These are phyloP conservation scores for Trichoderma koningiopsis DNA, from an alignment of 2,329 filamentous ascomycete genomes.

Conservation along the genomic window DNA sequence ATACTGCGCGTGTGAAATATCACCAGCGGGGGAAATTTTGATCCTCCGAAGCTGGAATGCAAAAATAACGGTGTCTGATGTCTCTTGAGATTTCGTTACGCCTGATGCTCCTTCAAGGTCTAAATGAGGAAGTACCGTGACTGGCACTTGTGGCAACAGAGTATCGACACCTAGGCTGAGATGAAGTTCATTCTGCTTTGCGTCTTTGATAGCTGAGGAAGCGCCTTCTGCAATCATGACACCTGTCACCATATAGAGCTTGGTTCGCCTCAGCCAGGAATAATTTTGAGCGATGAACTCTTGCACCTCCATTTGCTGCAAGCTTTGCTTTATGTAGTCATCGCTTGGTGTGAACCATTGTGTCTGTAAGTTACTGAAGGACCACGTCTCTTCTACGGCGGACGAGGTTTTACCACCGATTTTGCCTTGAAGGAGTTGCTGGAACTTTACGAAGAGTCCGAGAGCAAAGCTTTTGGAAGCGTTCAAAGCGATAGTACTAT, in stretches of 20 bases:
- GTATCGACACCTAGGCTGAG: neutral
- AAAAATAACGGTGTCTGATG: neutral
- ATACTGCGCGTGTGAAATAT: neutral
- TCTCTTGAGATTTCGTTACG: neutral
- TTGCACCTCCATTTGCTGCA: neutral
- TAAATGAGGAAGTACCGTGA: neutral
- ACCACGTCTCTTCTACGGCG: neutral
- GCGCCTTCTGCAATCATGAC: neutral
- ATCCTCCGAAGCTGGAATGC: slow-evolving; percentile 2
- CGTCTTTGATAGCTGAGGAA: neutral
- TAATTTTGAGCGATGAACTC: neutral
- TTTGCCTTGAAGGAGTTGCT: neutral
- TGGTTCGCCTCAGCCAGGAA: neutral
- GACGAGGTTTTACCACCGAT: neutral
- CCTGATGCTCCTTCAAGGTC: neutral
- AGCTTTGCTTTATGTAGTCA: neutral
- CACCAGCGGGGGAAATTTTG: neutral
- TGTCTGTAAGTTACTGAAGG: neutral
- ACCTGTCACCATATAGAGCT: neutral
- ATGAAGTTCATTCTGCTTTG: neutral
- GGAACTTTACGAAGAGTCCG: neutral
- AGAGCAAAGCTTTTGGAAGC: neutral
- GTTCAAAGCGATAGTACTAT: neutral
- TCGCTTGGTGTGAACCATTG: neutral
- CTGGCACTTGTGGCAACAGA: neutral